Conservation (phyloP, 2,329 filamentous ascomycete genomes). For the Trichophaea hybrida region DNA sequence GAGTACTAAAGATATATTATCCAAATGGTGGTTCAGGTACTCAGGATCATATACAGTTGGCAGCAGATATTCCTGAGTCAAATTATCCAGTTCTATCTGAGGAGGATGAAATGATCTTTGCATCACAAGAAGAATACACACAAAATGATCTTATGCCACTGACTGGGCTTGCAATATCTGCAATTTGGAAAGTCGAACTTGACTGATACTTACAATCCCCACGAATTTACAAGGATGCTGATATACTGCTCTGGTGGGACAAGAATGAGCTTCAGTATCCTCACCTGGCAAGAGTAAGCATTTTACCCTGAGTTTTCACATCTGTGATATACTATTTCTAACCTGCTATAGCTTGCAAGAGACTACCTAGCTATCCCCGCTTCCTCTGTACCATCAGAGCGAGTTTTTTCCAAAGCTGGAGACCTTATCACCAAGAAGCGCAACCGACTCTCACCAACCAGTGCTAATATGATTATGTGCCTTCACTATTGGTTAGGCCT, state of each 20-base stretch:
- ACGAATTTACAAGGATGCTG: neutral
- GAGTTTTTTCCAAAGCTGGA: conserved; percentile 3
- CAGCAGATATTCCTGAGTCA: neutral
- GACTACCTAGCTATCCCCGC: conserved; percentile 1
- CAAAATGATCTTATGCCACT: neutral
- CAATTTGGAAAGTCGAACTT: neutral
- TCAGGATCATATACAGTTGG: neutral
- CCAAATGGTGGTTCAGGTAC: neutral
- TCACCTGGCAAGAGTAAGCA: neutral
- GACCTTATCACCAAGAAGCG: conserved; percentile 4
- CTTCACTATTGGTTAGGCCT: neutral
- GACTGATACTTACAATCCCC: neutral
- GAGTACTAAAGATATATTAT: neutral
- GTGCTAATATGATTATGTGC: neutral
- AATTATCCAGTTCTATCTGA: neutral
- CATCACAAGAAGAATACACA: neutral
- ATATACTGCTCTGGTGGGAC: neutral
- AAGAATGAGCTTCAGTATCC: neutral
- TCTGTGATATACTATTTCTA: neutral
- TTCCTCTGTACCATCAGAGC: conserved; percentile 1
- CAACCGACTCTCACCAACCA: neutral
- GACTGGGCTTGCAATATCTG: neutral
- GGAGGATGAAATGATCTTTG: neutral
- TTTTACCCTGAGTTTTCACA: no score
- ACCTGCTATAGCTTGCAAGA: neutral